Conservation (phyloP, 192 early-diverging fungal genomes). For the Piromyces sp. region DNA sequence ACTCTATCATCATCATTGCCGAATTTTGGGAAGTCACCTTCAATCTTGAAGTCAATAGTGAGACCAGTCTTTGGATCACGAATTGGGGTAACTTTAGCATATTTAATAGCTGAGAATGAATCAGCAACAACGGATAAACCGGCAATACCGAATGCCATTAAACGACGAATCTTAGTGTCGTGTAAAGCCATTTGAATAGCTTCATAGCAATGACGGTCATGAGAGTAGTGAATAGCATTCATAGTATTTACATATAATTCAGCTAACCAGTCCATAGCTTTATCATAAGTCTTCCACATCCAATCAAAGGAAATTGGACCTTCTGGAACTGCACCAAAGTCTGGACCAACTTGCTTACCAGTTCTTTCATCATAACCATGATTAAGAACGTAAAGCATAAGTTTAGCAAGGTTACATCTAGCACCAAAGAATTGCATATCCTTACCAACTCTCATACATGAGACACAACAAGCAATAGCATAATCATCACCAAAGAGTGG, state of each 20-base stretch:
- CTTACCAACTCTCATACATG: slow-evolving; percentile 9
- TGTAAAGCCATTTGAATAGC: slow-evolving; percentile 10
- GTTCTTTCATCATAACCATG: slow-evolving; percentile 6
- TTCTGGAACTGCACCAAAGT: slow-evolving; percentile 3
- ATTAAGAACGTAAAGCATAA: slow-evolving; percentile 10
- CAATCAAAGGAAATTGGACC: slow-evolving; percentile 5
- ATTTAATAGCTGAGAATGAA: slow-evolving; percentile 8
- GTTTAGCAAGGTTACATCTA: slow-evolving; percentile 9
- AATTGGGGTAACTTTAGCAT: slow-evolving; percentile 6
- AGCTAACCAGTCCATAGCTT: slow-evolving; percentile 12
- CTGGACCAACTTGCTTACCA: slow-evolving; percentile 8
- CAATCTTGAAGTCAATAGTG: slow-evolving; percentile 8
- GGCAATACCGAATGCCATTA: slow-evolving; percentile 10
- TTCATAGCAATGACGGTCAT: slow-evolving; percentile 12
- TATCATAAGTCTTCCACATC: slow-evolving; percentile 4
- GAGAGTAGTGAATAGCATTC: slow-evolving; percentile 10
- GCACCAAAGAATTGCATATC: slow-evolving; percentile 13
- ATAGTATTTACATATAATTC: slow-evolving; percentile 9
- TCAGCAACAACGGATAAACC: slow-evolving; percentile 11
- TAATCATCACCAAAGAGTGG: slow-evolving; percentile 8
- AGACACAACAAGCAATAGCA: slow-evolving; percentile 11
- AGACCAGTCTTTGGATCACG: slow-evolving; percentile 11
- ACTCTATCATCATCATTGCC: slow-evolving; percentile 8
- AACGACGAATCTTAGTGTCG: slow-evolving; percentile 8
- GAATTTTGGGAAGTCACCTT: slow-evolving; percentile 11